Evolutionary conservation across 78 protist species (phyloP).

Genomic region (Bodo saltans): DNA sequence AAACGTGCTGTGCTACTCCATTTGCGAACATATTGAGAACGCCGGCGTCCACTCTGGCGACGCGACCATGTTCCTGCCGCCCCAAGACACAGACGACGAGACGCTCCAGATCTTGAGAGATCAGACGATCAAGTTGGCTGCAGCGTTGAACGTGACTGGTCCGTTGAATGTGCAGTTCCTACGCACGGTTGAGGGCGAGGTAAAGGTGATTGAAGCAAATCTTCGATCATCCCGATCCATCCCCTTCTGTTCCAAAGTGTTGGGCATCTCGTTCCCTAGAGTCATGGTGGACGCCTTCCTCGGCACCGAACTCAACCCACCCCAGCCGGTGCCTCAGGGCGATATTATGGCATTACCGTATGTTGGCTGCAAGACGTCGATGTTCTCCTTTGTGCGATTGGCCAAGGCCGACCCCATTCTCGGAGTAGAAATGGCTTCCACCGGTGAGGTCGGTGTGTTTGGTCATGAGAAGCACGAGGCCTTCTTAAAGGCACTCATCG

Average conservation of each 20-base stretch:
- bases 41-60: conserved; percentile 98
- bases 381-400: conserved; percentile 90
- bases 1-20: conserved; percentile 71
- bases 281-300: conserved; percentile 46
- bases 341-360: not conserved
- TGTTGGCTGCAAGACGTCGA: conserved; percentile 85
- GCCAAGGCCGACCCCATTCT: conserved; percentile 92
- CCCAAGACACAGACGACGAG: conserved; percentile 67
- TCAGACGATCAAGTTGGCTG: conserved; percentile 59
- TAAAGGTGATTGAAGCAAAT: conserved; percentile 93
- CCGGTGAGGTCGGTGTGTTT: conserved; percentile 96
- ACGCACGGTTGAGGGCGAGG: conserved; percentile 74
- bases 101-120: conserved; percentile 53
- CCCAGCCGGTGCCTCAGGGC: not conserved
- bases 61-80: conserved; percentile 92
- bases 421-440: conserved; percentile 97
- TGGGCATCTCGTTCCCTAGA: conserved; percentile 68
- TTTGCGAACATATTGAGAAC: conserved; percentile 95
- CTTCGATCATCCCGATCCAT: conserved; percentile 87
- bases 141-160: conserved; percentile 79
- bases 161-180: conserved; percentile 95
- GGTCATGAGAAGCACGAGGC: conserved; percentile 81
- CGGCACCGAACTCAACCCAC: not conserved
- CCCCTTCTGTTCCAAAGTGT: conserved; percentile 88
- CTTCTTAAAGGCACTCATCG: conserved; percentile 82